These are phyloP conservation scores for Sporothrix curviconia DNA, from an alignment of 2,329 filamentous ascomycete species.

Conservation along the genomic window DNA sequence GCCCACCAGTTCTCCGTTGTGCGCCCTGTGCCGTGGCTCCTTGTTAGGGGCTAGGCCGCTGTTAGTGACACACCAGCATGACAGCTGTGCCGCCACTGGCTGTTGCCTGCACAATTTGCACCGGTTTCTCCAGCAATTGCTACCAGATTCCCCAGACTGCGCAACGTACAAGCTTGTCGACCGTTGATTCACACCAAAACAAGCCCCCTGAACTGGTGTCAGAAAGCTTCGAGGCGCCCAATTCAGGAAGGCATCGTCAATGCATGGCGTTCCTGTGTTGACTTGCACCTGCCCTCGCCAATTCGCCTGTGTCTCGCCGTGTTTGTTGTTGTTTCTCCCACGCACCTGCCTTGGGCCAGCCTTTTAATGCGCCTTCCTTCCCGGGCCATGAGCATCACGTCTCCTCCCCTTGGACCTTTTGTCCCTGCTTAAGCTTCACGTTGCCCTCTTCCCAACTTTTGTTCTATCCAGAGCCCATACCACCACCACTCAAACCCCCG, in stretches of 20 bases:
- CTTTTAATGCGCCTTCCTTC: background rate
- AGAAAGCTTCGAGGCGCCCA: background rate
- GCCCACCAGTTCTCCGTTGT: constrained; percentile 7
- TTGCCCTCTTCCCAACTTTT: background rate
- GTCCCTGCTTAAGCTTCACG: background rate
- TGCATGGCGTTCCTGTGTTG: constrained; percentile 1
- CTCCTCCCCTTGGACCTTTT: background rate
- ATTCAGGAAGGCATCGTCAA: constrained; percentile 5
- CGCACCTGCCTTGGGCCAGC: background rate
- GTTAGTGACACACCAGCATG: background rate
- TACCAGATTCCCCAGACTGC: constrained; percentile 12
- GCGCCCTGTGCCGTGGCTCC: constrained; percentile 8
- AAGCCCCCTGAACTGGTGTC: constrained; percentile 8
- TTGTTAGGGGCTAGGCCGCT: background rate
- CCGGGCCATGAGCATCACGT: background rate
- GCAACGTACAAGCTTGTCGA: no score
- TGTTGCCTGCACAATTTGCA: background rate
- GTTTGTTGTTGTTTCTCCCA: background rate
- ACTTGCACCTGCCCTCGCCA: background rate
- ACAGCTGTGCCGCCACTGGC: background rate
- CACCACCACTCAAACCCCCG: no score
- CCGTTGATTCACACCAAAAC: background rate
- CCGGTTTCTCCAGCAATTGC: constrained; percentile 14
- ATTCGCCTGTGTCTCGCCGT: no score
- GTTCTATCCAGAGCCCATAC: no score